Percentiles rank a stretch among this genome's conserved stretches.
Evolutionary conservation across 768 basidiomycete genomes (phyloP).

Genomic region (Rhodotorula diobovata): DNA sequence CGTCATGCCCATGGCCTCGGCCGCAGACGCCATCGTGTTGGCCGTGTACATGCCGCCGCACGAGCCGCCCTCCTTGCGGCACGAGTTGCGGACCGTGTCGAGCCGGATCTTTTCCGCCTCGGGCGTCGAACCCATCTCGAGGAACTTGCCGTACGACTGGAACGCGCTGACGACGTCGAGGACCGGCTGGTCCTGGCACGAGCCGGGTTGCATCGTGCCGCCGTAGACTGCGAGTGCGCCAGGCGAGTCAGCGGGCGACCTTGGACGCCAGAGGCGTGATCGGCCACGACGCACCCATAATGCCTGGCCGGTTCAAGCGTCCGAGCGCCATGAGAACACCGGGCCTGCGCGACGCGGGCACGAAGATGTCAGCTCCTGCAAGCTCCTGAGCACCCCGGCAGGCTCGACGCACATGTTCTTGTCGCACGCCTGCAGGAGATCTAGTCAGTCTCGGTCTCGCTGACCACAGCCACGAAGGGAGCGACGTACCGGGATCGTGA

Average conservation of each 20-base stretch:
- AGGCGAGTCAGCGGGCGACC: neutral
- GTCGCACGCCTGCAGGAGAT: slow-evolving; percentile 52
- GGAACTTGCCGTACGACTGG: slow-evolving; percentile 92
- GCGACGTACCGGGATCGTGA: slow-evolving; percentile 77
- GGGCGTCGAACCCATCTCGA: slow-evolving; percentile 78
- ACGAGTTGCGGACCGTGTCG: slow-evolving; percentile 83
- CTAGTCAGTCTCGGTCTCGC: neutral
- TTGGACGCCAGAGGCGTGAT: neutral
- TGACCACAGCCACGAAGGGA: neutral
- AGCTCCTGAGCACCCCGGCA: neutral
- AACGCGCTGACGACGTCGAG: slow-evolving; percentile 96
- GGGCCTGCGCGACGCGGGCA: slow-evolving; percentile 58
- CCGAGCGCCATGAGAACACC: slow-evolving; percentile 97
- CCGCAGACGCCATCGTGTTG: slow-evolving; percentile 86
- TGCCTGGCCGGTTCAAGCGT: slow-evolving; percentile 85
- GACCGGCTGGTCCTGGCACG: slow-evolving; percentile 78
- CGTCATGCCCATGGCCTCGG: slow-evolving; percentile 93
- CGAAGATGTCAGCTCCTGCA: neutral
- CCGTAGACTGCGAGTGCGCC: slow-evolving; percentile 64
- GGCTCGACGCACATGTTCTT: slow-evolving; percentile 77
- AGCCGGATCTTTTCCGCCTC: slow-evolving; percentile 78
- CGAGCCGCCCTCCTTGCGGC: slow-evolving; percentile 86
- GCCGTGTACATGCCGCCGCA: slow-evolving; percentile 64
- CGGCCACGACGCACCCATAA: slow-evolving; percentile 58
- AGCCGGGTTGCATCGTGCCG: slow-evolving; percentile 86